Conservation (phyloP, 805 yeast genomes). For the Starmera amethionina region DNA sequence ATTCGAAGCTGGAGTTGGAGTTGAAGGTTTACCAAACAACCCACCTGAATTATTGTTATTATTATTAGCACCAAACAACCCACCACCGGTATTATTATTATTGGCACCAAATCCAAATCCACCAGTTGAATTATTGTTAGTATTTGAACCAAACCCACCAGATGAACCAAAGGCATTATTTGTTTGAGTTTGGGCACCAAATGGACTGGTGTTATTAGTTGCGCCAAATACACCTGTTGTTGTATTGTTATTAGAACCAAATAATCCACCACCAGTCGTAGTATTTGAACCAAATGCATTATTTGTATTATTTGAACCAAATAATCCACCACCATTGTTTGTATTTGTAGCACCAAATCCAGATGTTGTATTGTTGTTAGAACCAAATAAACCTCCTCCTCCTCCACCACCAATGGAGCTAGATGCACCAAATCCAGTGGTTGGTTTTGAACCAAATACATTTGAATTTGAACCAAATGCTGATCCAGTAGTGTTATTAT, state of each 20-base stretch:
- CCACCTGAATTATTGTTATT: conserved; percentile 11
- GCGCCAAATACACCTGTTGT: conserved; percentile 19
- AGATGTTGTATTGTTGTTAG: conserved; percentile 16
- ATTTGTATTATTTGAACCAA: conserved; percentile 17
- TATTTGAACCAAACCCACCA: conserved; percentile 16
- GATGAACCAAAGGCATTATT: conserved; percentile 26
- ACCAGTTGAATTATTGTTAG: conserved; percentile 16
- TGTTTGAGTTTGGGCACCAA: conserved; percentile 17
- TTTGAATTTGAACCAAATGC: conserved; percentile 5
- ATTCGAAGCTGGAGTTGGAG: conserved; percentile 3
- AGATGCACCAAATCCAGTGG: conserved; percentile 12
- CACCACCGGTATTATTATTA: conserved; percentile 7
- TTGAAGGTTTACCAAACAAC: conserved; percentile 17
- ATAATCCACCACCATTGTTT: conserved; percentile 8
- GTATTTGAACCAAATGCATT: conserved; percentile 19
- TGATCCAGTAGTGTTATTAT: conserved; percentile 12
- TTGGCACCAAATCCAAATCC: conserved; percentile 20
- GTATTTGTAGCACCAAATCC: conserved; percentile 13
- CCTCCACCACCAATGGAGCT: conserved; percentile 12
- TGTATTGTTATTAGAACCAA: conserved; percentile 17
- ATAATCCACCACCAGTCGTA: conserved; percentile 7
- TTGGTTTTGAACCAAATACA: conserved; percentile 25
- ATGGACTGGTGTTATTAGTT: conserved; percentile 2
- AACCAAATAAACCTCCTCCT: conserved; percentile 27
- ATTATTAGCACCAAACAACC: conserved; percentile 10